Conservation (phyloP, 2,329 filamentous ascomycete genomes). For the Penicillium capsulatum region DNA sequence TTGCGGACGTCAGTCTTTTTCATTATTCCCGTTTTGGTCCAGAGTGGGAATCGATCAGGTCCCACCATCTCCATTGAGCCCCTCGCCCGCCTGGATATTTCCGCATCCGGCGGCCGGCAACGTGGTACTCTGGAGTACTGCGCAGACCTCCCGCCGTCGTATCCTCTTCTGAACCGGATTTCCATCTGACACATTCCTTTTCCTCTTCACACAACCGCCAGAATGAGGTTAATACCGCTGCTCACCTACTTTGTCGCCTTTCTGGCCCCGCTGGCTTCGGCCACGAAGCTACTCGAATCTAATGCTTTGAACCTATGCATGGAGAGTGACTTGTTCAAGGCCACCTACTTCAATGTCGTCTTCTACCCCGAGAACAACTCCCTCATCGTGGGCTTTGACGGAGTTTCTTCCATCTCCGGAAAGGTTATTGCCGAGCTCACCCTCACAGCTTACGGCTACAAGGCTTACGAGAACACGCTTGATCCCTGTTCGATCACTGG, state of each 20-base stretch:
- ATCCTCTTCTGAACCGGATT: slow-evolving; percentile 5
- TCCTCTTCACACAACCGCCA: slow-evolving; percentile 15
- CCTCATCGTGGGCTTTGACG: slow-evolving; percentile 69
- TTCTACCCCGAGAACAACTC: slow-evolving; percentile 64
- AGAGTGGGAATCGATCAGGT: slow-evolving; percentile 3
- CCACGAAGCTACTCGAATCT: slow-evolving; percentile 68
- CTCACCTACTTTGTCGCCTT: slow-evolving; percentile 39
- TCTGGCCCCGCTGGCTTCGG: slow-evolving; percentile 51
- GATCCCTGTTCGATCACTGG: slow-evolving; percentile 71
- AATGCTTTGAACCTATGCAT: slow-evolving; percentile 82
- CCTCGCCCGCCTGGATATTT: slow-evolving; percentile 21
- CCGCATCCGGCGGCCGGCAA: slow-evolving; percentile 36
- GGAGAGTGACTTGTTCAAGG: slow-evolving; percentile 77
- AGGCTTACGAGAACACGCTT: slow-evolving; percentile 62
- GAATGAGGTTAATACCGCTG: slow-evolving; percentile 34
- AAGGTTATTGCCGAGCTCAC: slow-evolving; percentile 73
- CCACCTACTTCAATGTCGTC: slow-evolving; percentile 78
- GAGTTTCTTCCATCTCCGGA: slow-evolving; percentile 77
- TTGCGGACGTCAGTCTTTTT: not conserved
- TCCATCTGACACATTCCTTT: slow-evolving; percentile 8
- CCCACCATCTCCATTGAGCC: not conserved
- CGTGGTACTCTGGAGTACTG: slow-evolving; percentile 33
- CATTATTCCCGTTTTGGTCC: not conserved
- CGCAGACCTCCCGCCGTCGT: slow-evolving; percentile 13
- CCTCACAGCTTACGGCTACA: slow-evolving; percentile 78